These are phyloP conservation scores for Plasmodium coatneyi DNA, from an alignment of 169 alveolate species.

Conservation along the genomic window DNA sequence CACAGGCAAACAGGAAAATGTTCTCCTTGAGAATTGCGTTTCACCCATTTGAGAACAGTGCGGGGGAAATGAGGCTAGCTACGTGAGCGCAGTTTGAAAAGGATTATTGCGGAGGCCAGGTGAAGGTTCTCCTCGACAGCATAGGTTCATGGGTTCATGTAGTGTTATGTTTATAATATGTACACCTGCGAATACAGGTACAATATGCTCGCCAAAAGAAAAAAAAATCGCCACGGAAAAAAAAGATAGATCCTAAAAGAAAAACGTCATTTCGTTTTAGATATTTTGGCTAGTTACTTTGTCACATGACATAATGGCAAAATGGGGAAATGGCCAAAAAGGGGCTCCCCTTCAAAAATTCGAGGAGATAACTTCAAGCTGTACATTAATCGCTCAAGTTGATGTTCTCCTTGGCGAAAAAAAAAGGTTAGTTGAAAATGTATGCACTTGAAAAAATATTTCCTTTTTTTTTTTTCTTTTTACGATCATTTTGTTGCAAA, in stretches of 20 bases:
- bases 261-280: background rate
- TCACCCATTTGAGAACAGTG: background rate
- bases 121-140: background rate
- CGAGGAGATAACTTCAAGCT: background rate
- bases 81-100: background rate
- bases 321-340: background rate
- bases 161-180: background rate
- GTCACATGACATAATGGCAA: background rate
- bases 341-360: background rate
- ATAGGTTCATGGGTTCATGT: background rate
- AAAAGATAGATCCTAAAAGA: background rate
- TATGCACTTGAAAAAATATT: background rate
- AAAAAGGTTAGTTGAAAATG: background rate
- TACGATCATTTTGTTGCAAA: background rate
- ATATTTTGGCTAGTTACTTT: background rate
- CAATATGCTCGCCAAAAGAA: background rate
- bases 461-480: background rate
- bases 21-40: background rate
- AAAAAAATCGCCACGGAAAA: background rate
- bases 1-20: background rate
- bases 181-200: background rate
- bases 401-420: background rate
- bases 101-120: background rate
- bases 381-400: background rate
- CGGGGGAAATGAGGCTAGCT: background rate